phyloP scores from a whole-genome alignment of 495 filamentous ascomycete genomes.

The Aspergillus steynii region DNA sequence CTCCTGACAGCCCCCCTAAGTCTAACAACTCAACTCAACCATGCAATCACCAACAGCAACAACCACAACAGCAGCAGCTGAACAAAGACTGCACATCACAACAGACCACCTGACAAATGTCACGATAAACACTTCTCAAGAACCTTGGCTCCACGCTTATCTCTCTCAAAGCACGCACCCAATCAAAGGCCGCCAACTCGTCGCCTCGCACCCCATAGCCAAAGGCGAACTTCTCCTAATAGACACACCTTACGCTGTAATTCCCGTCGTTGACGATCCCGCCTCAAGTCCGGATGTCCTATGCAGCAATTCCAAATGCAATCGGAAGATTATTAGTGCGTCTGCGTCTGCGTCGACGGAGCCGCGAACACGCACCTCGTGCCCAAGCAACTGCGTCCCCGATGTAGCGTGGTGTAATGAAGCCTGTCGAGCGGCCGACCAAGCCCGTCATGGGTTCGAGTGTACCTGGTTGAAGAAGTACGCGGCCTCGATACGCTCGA shows the following conservation, averaged over 20 bases:
- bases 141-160: slow-evolving; percentile 35
- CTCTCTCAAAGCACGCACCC: slow-evolving; percentile 32
- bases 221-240: slow-evolving; percentile 34
- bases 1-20: neutral
- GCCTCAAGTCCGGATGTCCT: slow-evolving; percentile 22
- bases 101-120: neutral
- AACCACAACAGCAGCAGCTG: neutral
- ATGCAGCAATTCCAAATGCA: slow-evolving; percentile 40
- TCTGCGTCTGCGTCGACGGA: neutral
- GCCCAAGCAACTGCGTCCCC: slow-evolving; percentile 28
- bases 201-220: slow-evolving; percentile 26
- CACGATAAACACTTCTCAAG: neutral
- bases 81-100: neutral
- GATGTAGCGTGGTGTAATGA: slow-evolving; percentile 39
- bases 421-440: slow-evolving; percentile 26
- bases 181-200: slow-evolving; percentile 40
- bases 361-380: slow-evolving; percentile 13
- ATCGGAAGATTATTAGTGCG: slow-evolving; percentile 14
- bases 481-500: slow-evolving; percentile 26
- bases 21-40: neutral
- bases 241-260: slow-evolving; percentile 37
- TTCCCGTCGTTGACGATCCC: slow-evolving; percentile 36
- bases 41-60: neutral
- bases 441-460: slow-evolving; percentile 35
- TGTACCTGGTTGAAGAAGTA: slow-evolving; percentile 39